Evolutionary conservation across 345 rosid genomes (phyloP), one percentile per base, ranked within the genome.

Genomic region (Tarenaya hassleriana): DNA sequence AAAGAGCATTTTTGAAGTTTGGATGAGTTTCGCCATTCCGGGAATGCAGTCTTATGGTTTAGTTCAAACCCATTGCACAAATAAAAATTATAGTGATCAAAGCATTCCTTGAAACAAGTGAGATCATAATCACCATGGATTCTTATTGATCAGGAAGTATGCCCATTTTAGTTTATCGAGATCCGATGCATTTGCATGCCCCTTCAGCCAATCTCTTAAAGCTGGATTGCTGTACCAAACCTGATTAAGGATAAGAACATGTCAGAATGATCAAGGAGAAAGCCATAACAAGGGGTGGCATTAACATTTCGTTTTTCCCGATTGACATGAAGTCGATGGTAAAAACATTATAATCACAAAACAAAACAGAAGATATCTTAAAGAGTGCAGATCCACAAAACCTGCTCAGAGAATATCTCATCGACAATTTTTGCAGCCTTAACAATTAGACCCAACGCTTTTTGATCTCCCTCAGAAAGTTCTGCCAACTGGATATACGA

Each of bases 331-430:
- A n/a, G n/a, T n/a, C n/a, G n/a, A n/a, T n/a, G n/a, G n/a, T n/a
- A n/a, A n/a, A n/a, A n/a, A n/a, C n/a, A n/a, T n/a, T n/a, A n/a
- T n/a, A n/a, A n/a, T n/a, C n/a, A n/a, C n/a, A n/a, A n/a, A n/a
- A 15, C 7, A 39, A 29, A 40, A 18, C 58, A 35, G 8, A 29
- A 14, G 18, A 10, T 37, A 2, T 10, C 11, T 37, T 37, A 57
- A 57, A 14, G 9, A 34, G 47, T 17, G 16, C 34, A 46, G 2
- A 47, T 54, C 50, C 34, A 58, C 39, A 47, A 18, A 47, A 82
- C 98, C 98, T 87, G 98, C 62, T 67, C 72, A 66, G 74, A 67
- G 55, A 86, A 91, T 48, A 84, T 84, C 41, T 91, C 92, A 52
- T 91, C 95, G 54, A 86, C 69, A 38, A 84, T 24, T 71, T 64